A percentile compares a stretch with the other conserved stretches of the same genome.
Evolutionary conservation across 225 moss, liverwort and hornwort species (phyloP).

Genomic region (Neckera pumila): DNA sequence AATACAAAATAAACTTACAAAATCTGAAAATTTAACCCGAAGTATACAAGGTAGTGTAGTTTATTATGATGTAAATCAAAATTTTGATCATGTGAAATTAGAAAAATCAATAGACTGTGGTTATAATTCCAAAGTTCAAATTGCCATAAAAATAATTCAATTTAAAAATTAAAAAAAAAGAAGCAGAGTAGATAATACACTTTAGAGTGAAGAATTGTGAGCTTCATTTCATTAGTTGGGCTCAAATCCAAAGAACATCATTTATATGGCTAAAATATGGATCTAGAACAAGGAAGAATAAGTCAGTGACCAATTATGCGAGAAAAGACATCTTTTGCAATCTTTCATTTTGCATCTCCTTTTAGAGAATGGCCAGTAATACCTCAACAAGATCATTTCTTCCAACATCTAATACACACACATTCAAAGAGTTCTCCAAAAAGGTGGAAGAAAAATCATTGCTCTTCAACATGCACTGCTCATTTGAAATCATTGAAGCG

Average conservation of each 20-base stretch:
- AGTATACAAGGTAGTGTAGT: no score
- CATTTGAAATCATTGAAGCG: neutral
- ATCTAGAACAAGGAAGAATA: fast-evolving
- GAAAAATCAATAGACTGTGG: no score
- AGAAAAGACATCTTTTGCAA: neutral
- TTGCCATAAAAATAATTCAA: no score
- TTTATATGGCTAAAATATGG: neutral
- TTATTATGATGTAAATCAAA: no score
- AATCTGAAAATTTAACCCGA: no score
- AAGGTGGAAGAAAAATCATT: neutral
- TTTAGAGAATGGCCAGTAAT: neutral
- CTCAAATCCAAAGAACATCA: neutral
- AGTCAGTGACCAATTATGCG: neutral
- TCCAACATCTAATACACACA: neutral
- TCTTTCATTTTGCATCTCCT: no score
- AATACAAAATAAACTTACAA: no score
- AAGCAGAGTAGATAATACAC: no score
- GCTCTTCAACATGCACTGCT: neutral
- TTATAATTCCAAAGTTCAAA: neutral
- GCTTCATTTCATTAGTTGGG: neutral
- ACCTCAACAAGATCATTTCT: neutral
- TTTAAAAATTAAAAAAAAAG: no score
- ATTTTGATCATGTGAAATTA: no score
- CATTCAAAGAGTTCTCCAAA: neutral
- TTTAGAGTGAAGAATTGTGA: no score